These are phyloP conservation scores for Fraxinus sp. DNA, from an alignment of 305 asterid species.

Conservation along the genomic window DNA sequence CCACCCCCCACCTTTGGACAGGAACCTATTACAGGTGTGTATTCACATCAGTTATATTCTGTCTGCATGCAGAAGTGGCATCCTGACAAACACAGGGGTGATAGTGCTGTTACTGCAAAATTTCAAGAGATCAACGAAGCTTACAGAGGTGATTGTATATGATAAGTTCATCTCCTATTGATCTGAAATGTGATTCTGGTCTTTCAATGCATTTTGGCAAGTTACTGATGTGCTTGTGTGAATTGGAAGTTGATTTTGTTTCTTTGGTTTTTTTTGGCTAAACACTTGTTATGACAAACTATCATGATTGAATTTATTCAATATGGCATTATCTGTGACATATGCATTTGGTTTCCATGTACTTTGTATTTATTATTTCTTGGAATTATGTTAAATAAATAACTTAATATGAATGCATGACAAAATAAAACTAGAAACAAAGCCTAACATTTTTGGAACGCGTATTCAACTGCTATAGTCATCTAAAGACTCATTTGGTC, in stretches of 20 bases:
- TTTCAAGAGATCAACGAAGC: constrained; percentile 72
- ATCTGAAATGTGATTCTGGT: background rate
- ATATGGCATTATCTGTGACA: background rate
- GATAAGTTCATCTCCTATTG: background rate
- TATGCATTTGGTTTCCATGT: background rate
- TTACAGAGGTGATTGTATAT: constrained; percentile 50
- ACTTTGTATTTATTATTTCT: background rate
- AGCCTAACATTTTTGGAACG: background rate
- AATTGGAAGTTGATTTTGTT: constrained; percentile 22
- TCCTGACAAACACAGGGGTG: constrained; percentile 65
- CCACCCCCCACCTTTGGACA: background rate
- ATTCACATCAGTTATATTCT: constrained; percentile 17
- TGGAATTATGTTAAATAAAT: background rate
- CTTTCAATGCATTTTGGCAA: background rate
- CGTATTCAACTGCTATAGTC: background rate
- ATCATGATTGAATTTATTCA: constrained; percentile 7
- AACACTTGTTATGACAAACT: background rate
- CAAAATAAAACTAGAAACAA: background rate
- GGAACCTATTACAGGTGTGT: background rate
- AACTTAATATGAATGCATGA: background rate
- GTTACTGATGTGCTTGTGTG: constrained; percentile 8
- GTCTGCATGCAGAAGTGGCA: constrained; percentile 63
- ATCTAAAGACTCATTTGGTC: background rate
- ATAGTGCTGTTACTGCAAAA: constrained; percentile 46
- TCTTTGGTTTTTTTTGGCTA: background rate